Conservation (phyloP, 2,329 filamentous ascomycete species). For the Neoarthrinium moseri region DNA sequence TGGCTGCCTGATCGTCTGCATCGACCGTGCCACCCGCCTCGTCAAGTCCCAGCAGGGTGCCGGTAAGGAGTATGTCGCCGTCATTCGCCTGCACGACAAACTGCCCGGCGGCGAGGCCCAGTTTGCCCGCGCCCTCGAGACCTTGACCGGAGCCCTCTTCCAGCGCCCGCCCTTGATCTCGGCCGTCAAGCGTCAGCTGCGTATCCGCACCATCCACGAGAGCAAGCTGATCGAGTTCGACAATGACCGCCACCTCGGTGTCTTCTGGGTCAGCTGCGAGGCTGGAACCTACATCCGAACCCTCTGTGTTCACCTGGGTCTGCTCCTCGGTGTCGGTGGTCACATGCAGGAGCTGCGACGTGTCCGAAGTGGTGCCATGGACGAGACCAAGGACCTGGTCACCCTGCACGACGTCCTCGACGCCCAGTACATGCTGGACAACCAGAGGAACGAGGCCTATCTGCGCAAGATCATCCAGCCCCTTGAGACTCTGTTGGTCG, state of each 20-base stretch:
- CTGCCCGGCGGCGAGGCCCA: constrained; percentile 90
- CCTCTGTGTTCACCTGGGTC: constrained; percentile 88
- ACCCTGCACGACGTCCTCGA: constrained; percentile 95
- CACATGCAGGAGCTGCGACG: constrained; percentile 98
- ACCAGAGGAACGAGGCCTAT: constrained; percentile 91
- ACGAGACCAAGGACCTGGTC: constrained; percentile 83
- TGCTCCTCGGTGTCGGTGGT: constrained; percentile 75
- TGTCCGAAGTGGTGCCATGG: constrained; percentile 93
- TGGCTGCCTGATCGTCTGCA: constrained; percentile 76
- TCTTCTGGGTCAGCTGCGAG: constrained; percentile 99
- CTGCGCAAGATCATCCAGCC: constrained; percentile 89
- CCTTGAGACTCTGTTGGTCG: constrained; percentile 85
- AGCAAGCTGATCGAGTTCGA: constrained; percentile 97
- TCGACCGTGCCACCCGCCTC: constrained; percentile 93
- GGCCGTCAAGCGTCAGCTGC: constrained; percentile 96
- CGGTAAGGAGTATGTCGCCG: constrained; percentile 98
- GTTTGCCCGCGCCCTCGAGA: constrained; percentile 91
- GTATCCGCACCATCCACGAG: constrained; percentile 97
- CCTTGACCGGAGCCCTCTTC: constrained; percentile 93
- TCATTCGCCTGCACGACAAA: constrained; percentile 93
- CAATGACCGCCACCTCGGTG: constrained; percentile 94
- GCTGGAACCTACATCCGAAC: constrained; percentile 99
- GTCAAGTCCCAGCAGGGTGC: constrained; percentile 99
- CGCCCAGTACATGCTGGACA: constrained; percentile 94
- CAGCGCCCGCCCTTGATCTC: constrained; percentile 96